Percentiles rank a stretch among this genome's conserved stretches.
These are phyloP conservation scores for Mangifera indica DNA, from an alignment of 345 rosid genomes.

Conservation along the genomic window DNA sequence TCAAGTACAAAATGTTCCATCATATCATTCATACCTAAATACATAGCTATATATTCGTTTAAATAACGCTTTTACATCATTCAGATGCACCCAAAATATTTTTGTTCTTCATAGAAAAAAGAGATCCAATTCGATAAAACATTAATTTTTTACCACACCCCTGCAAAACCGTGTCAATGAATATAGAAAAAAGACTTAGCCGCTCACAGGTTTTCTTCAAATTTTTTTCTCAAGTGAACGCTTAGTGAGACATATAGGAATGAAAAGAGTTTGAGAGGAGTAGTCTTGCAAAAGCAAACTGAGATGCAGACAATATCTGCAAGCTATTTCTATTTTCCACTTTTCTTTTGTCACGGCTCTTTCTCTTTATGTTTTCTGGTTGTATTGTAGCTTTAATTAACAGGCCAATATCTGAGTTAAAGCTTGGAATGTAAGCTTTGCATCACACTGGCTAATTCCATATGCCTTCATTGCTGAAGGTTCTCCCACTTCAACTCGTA, in stretches of 20 bases:
- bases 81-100: no score
- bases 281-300: not conserved
- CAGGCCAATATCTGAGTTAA: conserved; percentile 10
- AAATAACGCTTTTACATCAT: no score
- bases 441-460: conserved; percentile 20
- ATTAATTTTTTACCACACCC: no score
- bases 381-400: conserved; percentile 8
- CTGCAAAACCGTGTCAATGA: no score
- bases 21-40: no score
- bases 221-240: no score
- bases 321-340: conserved; percentile 3
- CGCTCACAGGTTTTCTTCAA: no score
- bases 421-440: conserved; percentile 40
- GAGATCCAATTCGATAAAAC: no score
- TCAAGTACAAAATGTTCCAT: no score
- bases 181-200: no score
- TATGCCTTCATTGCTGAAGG: conserved; percentile 19
- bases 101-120: no score
- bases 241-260: not conserved
- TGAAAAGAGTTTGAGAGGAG: not conserved
- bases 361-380: conserved; percentile 14
- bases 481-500: conserved; percentile 21
- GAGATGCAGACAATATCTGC: conserved; percentile 6
- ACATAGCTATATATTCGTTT: no score
- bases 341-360: conserved; percentile 12